Percentiles rank a stretch among this genome's conserved stretches.
Conservation (phyloP, 169 alveolate genomes). For the Babesia caballi region DNA sequence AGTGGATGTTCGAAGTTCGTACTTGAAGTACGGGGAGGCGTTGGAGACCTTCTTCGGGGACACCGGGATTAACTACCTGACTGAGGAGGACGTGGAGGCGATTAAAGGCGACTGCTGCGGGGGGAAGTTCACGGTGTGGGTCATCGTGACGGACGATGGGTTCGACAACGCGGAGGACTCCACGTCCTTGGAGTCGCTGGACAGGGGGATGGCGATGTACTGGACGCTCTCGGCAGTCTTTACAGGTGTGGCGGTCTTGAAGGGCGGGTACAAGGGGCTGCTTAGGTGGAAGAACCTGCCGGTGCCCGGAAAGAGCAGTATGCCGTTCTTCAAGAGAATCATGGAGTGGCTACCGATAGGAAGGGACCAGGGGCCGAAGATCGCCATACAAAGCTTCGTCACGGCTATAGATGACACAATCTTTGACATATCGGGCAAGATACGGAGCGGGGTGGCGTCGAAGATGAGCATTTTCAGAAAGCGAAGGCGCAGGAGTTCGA, state of each 20-base stretch:
- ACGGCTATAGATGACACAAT: not conserved
- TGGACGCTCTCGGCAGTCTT: constrained; percentile 2
- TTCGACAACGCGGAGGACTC: constrained; percentile 18
- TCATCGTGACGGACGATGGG: constrained; percentile 60
- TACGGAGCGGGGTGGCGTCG: not conserved
- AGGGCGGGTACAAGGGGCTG: constrained; percentile 51
- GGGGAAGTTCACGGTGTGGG: constrained; percentile 45
- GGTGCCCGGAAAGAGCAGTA: constrained; percentile 13
- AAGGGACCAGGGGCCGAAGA: constrained; percentile 10
- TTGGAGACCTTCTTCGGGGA: constrained; percentile 34
- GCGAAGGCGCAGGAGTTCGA: not conserved
- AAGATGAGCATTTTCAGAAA: not conserved
- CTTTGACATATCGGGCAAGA: not conserved
- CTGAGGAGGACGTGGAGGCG: not conserved
- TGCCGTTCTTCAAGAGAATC: not conserved
- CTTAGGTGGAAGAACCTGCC: constrained; percentile 26
- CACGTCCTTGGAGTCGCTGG: constrained; percentile 28
- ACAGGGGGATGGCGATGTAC: constrained; percentile 35
- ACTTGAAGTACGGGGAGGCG: constrained; percentile 39
- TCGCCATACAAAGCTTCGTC: constrained; percentile 16
- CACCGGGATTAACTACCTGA: not conserved
- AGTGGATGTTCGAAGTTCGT: constrained; percentile 49
- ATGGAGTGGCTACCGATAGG: constrained; percentile 19
- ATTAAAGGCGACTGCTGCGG: not conserved
- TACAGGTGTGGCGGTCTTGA: constrained; percentile 43